These are phyloP conservation scores for Saccharomycopsis crataegensis DNA, from an alignment of 1,139 yeast genomes.

Conservation along the genomic window DNA sequence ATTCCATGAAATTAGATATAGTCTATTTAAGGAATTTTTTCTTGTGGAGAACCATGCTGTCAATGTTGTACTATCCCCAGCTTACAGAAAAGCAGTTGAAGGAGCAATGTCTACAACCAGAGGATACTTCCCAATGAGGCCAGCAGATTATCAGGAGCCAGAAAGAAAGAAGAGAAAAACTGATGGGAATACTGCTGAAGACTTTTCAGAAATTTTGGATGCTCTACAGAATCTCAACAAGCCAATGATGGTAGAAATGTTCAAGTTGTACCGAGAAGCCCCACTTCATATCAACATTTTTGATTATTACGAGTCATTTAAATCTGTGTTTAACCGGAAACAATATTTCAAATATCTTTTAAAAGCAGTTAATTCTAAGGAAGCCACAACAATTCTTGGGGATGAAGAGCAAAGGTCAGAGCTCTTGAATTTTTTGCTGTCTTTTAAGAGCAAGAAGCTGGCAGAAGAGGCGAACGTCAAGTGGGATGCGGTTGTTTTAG, in stretches of 20 bases:
- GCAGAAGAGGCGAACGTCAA: slow-evolving; percentile 19
- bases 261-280: slow-evolving; percentile 73
- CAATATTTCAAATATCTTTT: slow-evolving; percentile 25
- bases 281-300: slow-evolving; percentile 64
- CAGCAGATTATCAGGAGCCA: neutral
- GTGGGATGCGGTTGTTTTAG: slow-evolving; percentile 47
- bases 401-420: too few relatives aligned
- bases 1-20: neutral
- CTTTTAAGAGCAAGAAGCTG: slow-evolving; percentile 11
- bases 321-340: slow-evolving; percentile 40
- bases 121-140: slow-evolving; percentile 8
- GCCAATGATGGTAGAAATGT: slow-evolving; percentile 53
- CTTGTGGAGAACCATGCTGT: slow-evolving; percentile 21
- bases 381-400: neutral
- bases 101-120: slow-evolving; percentile 24
- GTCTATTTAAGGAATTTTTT: slow-evolving; percentile 14
- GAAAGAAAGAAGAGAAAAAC: slow-evolving; percentile 1
- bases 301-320: slow-evolving; percentile 72
- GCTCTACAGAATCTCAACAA: slow-evolving; percentile 22
- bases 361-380: slow-evolving; percentile 18
- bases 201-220: slow-evolving; percentile 16
- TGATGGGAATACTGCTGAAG: slow-evolving; percentile 24
- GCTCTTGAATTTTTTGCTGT: too few relatives aligned
- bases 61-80: slow-evolving; percentile 22
- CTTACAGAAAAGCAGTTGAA: slow-evolving; percentile 21